Conservation (phyloP, 768 basidiomycete genomes). For the Amyloporia xantha region DNA sequence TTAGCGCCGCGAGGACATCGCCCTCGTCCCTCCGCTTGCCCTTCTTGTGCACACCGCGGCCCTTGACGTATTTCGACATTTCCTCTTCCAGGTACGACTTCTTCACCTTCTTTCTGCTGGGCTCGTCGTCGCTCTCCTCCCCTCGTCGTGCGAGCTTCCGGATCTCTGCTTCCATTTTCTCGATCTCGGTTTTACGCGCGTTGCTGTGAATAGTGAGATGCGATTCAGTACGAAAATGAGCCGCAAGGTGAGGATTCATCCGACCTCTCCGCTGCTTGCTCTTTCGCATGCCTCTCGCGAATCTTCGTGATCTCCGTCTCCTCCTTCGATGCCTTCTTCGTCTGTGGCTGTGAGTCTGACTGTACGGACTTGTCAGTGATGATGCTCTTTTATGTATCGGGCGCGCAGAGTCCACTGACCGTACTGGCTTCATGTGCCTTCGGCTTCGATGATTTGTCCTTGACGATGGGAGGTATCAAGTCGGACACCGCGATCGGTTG, state of each 20-base stretch:
- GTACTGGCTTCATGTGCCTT: background rate
- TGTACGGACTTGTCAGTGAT: background rate
- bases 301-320: conserved; percentile 61
- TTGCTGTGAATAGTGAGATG: conserved; percentile 44
- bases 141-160: conserved; percentile 51
- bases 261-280: conserved; percentile 59
- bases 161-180: conserved; percentile 84
- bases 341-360: conserved; percentile 6
- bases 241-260: conserved; percentile 15
- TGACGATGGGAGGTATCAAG: conserved; percentile 4
- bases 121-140: conserved; percentile 61
- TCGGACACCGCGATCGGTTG: conserved; percentile 13
- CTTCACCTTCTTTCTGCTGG: conserved; percentile 51
- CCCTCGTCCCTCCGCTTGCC: conserved; percentile 60
- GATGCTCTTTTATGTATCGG: no score
- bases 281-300: conserved; percentile 67
- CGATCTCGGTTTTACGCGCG: conserved; percentile 68
- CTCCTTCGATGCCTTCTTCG: conserved; percentile 28
- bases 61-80: conserved; percentile 72
- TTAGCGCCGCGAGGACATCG: conserved; percentile 61
- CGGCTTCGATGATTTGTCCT: conserved; percentile 15
- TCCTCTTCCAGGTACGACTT: conserved; percentile 77
- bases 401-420: background rate
- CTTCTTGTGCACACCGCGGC: conserved; percentile 50
- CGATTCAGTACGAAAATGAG: background rate